A percentile compares a stretch with the other conserved stretches of the same genome.
These are phyloP conservation scores for Periconia sp. DNA, from an alignment of 2,329 filamentous ascomycete genomes.

Conservation along the genomic window DNA sequence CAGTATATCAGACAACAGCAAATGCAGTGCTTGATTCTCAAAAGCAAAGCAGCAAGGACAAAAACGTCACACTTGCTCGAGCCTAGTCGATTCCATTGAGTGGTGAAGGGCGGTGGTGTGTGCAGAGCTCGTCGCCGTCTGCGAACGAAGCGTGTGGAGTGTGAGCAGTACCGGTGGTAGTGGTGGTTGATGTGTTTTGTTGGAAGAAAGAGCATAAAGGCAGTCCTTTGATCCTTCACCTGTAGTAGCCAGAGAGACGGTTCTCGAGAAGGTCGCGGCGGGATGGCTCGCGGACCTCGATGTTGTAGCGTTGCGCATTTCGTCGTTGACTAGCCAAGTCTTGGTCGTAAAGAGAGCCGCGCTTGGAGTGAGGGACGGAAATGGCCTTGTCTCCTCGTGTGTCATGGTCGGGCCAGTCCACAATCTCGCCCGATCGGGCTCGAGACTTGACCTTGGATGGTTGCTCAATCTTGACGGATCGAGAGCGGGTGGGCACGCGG, in stretches of 20 bases:
- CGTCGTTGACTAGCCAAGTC: conserved; percentile 40
- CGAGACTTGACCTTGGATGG: conserved; percentile 31
- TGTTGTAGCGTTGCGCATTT: conserved; percentile 41
- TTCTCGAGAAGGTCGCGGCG: conserved; percentile 38
- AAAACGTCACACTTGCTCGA: conserved; percentile 21
- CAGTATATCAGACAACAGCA: conserved; percentile 26
- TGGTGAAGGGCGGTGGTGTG: conserved; percentile 6
- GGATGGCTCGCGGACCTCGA: conserved; percentile 47
- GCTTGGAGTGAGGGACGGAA: conserved; percentile 29
- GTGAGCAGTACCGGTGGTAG: conserved; percentile 3
- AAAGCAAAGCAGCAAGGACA: conserved; percentile 27
- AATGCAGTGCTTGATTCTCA: conserved; percentile 24
- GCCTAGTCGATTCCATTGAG: conserved; percentile 21
- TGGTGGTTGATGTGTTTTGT: neutral
- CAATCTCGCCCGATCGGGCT: conserved; percentile 40
- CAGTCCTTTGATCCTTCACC: conserved; percentile 25
- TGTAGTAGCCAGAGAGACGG: conserved; percentile 43
- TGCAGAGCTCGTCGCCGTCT: conserved; percentile 27
- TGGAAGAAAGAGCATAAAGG: conserved; percentile 9
- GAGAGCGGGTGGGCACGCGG: conserved; percentile 32
- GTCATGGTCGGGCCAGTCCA: conserved; percentile 38
- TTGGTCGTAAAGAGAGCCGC: conserved; percentile 46
- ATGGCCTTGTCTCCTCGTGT: conserved; percentile 33
- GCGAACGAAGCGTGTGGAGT: conserved; percentile 9
- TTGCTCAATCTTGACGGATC: conserved; percentile 38